Conservation (phyloP, 345 rosid genomes). For the Citrus hindsii region DNA sequence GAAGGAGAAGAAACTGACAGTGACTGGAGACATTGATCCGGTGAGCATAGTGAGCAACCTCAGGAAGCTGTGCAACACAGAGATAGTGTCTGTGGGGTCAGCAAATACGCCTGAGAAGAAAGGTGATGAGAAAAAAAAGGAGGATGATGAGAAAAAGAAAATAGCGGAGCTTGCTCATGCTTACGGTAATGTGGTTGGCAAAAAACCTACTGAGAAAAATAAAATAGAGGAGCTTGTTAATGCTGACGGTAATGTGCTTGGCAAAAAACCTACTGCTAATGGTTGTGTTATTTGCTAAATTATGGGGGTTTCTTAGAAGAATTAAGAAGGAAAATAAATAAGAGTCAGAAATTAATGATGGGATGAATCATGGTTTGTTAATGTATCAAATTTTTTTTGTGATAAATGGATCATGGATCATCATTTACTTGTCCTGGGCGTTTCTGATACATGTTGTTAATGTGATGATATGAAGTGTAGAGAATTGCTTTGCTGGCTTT, state of each 20-base stretch:
- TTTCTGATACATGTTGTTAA: background rate
- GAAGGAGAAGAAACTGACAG: slow-evolving; percentile 58
- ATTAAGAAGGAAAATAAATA: background rate
- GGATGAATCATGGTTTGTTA: background rate
- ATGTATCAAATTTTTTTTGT: background rate
- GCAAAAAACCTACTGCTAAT: slow-evolving; percentile 28
- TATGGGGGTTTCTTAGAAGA: background rate
- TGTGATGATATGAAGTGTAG: background rate
- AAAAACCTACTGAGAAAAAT: no score
- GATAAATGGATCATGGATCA: background rate
- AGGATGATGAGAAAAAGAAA: slow-evolving; percentile 11
- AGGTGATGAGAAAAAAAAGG: slow-evolving; percentile 40
- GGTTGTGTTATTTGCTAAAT: slow-evolving; percentile 38
- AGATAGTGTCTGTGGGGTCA: slow-evolving; percentile 50
- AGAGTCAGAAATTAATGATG: background rate
- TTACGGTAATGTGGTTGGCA: no score
- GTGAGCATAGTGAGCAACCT: slow-evolving; percentile 36
- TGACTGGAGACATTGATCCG: slow-evolving; percentile 51
- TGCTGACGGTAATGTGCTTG: background rate
- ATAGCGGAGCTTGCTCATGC: no score
- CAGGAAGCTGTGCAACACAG: slow-evolving; percentile 47
- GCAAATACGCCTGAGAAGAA: slow-evolving; percentile 53
- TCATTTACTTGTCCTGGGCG: background rate
- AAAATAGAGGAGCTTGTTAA: background rate
- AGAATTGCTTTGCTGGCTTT: background rate